These are phyloP conservation scores for Arabidopsis arenosa DNA, from an alignment of 345 rosid species.

Conservation along the genomic window DNA sequence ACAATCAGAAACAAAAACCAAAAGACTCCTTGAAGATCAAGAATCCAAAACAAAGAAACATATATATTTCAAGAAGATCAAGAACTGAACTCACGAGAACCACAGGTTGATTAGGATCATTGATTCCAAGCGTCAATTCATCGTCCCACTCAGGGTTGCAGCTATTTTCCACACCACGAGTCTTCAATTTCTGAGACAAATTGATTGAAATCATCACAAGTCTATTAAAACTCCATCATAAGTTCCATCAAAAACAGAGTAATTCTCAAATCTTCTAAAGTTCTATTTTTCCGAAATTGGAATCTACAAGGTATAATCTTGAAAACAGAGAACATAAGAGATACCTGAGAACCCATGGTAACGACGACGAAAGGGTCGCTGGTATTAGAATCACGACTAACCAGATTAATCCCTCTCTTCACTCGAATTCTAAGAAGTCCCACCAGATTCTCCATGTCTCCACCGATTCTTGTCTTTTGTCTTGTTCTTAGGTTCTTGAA, in stretches of 20 bases:
- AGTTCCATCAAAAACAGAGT: neutral
- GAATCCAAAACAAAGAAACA: neutral
- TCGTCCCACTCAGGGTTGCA: slow-evolving; percentile 86
- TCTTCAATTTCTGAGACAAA: slow-evolving; percentile 64
- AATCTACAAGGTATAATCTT: neutral
- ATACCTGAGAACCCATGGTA: slow-evolving; percentile 53
- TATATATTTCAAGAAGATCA: slow-evolving; percentile 3
- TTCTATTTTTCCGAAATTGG: neutral
- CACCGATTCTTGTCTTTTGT: neutral
- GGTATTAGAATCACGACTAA: slow-evolving; percentile 46
- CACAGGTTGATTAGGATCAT: slow-evolving; percentile 50
- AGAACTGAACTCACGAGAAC: slow-evolving; percentile 56
- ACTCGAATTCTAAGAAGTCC: slow-evolving; percentile 58
- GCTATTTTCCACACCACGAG: slow-evolving; percentile 56
- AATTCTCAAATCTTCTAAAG: neutral
- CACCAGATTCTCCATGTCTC: slow-evolving; percentile 47
- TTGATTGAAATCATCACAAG: neutral
- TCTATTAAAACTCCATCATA: neutral
- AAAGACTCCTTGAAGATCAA: slow-evolving; percentile 4
- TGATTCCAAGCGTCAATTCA: slow-evolving; percentile 66
- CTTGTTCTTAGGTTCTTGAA: neutral
- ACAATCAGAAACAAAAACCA: neutral
- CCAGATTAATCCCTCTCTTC: slow-evolving; percentile 51
- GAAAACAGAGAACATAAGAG: slow-evolving; percentile 12
- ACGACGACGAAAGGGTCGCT: slow-evolving; percentile 62